A percentile compares a stretch with the other conserved stretches of the same genome.
phyloP scores from a whole-genome alignment of 2,329 filamentous ascomycete species.

The Sarocladiaceae sp. region DNA sequence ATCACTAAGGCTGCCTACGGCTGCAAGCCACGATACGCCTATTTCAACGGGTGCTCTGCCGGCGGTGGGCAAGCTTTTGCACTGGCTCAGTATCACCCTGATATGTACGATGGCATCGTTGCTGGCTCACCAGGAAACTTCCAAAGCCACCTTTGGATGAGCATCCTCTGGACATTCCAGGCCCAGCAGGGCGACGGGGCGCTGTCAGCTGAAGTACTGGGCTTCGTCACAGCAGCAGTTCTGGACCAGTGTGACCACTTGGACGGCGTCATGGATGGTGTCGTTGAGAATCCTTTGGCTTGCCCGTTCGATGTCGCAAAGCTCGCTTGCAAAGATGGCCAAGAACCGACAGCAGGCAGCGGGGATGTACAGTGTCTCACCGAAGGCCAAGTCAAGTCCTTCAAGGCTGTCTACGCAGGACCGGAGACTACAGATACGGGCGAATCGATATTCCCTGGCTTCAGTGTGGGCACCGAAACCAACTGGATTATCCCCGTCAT shows the following conservation, averaged over 20 bases:
- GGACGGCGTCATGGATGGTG: constrained; percentile 6
- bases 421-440: background rate
- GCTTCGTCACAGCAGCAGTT: background rate
- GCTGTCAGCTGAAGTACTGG: background rate
- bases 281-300: constrained; percentile 8
- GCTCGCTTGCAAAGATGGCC: background rate
- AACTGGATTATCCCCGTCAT: constrained; percentile 5
- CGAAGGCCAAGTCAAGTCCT: background rate
- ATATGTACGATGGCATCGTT: constrained; percentile 1
- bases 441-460: background rate
- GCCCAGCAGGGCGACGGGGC: background rate
- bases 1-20: constrained; percentile 1
- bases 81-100: constrained; percentile 4
- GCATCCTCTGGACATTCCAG: constrained; percentile 1
- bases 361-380: background rate
- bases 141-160: background rate
- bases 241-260: constrained; percentile 4
- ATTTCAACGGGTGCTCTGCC: constrained; percentile 7
- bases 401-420: background rate
- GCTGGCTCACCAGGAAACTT: constrained; percentile 1
- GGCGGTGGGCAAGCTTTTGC: constrained; percentile 6
- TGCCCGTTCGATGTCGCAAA: constrained; percentile 5
- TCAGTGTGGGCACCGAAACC: background rate
- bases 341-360: background rate
- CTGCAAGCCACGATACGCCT: background rate